Percentiles rank a stretch among this genome's conserved stretches.
These are phyloP conservation scores for Opeltia flavorubescens DNA, from an alignment of 495 filamentous ascomycete species.

Conservation along the genomic window DNA sequence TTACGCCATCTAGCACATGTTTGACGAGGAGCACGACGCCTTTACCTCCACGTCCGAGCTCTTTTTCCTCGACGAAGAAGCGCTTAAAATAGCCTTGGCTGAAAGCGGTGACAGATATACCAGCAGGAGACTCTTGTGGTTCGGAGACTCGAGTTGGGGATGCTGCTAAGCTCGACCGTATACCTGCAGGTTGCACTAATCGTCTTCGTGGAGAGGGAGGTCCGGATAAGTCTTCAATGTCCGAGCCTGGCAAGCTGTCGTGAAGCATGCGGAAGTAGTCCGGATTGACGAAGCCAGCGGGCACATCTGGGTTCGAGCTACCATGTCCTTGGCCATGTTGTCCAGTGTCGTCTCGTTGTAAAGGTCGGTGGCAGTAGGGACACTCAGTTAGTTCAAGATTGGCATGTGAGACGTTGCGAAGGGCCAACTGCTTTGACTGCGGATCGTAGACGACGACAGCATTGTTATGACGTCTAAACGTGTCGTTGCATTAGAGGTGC, in stretches of 20 bases:
- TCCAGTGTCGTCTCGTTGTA: conserved; percentile 34
- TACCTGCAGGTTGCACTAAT: conserved; percentile 26
- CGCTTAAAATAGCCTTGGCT: conserved; percentile 80
- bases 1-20: conserved; percentile 77
- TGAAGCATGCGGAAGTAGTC: conserved; percentile 91
- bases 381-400: conserved; percentile 51
- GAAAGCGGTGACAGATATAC: conserved; percentile 75
- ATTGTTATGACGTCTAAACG: conserved; percentile 79
- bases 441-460: conserved; percentile 85
- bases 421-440: conserved; percentile 67
- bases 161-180: conserved; percentile 26
- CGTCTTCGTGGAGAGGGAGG: conserved; percentile 40
- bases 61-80: conserved; percentile 78
- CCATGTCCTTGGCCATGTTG: conserved; percentile 26
- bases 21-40: conserved; percentile 85
- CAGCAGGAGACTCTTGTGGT: conserved; percentile 34
- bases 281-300: conserved; percentile 66
- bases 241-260: conserved; percentile 39
- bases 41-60: conserved; percentile 82
- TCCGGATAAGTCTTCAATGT: conserved; percentile 23
- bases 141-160: conserved; percentile 29
- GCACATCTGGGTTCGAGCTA: conserved; percentile 20
- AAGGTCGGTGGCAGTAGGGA: conserved; percentile 76
- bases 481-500: too few species aligned
- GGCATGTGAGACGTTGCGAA: conserved; percentile 44